These are phyloP conservation scores for Penicillium roqueforti DNA, from an alignment of 495 filamentous ascomycete species.

Conservation along the genomic window DNA sequence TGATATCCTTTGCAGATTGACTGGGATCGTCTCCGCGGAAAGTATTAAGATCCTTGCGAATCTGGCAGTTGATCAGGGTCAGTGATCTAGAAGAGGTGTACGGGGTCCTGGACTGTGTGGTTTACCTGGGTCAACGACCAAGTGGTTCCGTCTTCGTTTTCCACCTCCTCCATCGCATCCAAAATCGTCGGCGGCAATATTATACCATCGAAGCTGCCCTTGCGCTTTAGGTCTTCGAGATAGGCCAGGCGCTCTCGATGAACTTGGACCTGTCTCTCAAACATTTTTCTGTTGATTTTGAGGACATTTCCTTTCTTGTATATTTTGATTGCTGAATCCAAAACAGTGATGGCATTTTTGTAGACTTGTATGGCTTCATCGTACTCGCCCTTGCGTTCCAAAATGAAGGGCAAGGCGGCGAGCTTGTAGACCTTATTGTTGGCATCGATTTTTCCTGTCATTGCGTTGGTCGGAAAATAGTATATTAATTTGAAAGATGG, in stretches of 20 bases:
- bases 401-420: slow-evolving; percentile 14
- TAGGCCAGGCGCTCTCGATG: slow-evolving; percentile 17
- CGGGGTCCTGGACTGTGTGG: too few species aligned
- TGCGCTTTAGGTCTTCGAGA: slow-evolving; percentile 7
- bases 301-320: slow-evolving; percentile 15
- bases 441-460: slow-evolving; percentile 10
- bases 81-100: background rate
- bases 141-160: slow-evolving; percentile 1
- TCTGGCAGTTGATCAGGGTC: background rate
- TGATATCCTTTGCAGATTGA: background rate
- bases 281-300: slow-evolving; percentile 21
- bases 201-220: slow-evolving; percentile 9
- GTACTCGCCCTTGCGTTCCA: slow-evolving; percentile 26
- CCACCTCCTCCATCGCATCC: slow-evolving; percentile 12
- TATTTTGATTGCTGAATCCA: slow-evolving; percentile 6
- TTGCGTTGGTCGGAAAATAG: background rate
- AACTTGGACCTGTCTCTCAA: slow-evolving; percentile 16
- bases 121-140: slow-evolving; percentile 15
- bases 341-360: slow-evolving; percentile 17
- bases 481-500: background rate
- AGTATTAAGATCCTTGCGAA: slow-evolving; percentile 13
- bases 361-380: slow-evolving; percentile 31
- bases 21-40: background rate
- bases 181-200: slow-evolving; percentile 13
- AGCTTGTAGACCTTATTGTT: slow-evolving; percentile 21